A percentile compares a stretch with the other conserved stretches of the same genome.
These are phyloP conservation scores for Golubevia pallescens DNA, from an alignment of 1,284 basidiomycete genomes.

Conservation along the genomic window DNA sequence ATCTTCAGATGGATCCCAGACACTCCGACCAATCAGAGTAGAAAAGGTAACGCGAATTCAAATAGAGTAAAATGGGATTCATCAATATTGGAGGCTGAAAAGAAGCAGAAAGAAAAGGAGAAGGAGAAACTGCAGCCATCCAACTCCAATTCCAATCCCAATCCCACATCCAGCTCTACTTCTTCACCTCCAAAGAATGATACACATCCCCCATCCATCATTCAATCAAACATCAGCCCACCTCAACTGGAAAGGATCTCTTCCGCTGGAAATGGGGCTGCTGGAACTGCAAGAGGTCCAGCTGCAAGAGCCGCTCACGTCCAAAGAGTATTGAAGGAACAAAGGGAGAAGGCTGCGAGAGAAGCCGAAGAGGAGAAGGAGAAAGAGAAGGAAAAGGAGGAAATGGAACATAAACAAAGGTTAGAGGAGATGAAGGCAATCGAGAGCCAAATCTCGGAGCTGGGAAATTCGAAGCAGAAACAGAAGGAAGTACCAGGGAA, in stretches of 20 bases:
- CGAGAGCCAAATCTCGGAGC: too few species aligned
- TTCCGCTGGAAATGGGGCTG: background rate
- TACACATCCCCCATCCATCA: constrained; percentile 27
- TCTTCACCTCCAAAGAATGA: constrained; percentile 18
- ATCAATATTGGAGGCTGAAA: constrained; percentile 1
- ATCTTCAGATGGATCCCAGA: constrained; percentile 50
- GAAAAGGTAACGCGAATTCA: constrained; percentile 7
- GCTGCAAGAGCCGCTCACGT: constrained; percentile 33
- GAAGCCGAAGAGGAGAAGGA: constrained; percentile 1
- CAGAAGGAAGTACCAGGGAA: too few species aligned
- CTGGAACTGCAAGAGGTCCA: constrained; percentile 17
- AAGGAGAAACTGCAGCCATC: background rate
- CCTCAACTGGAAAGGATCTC: background rate
- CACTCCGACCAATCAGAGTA: constrained; percentile 23
- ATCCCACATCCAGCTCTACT: constrained; percentile 14
- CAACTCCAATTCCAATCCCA: background rate
- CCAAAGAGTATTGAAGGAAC: constrained; percentile 29
- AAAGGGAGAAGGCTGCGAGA: constrained; percentile 22
- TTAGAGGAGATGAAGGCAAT: too few species aligned
- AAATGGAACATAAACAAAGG: too few species aligned
- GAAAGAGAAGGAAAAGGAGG: background rate
- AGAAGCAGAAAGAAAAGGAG: constrained; percentile 1
- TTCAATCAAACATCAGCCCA: constrained; percentile 16
- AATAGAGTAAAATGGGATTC: constrained; percentile 43
- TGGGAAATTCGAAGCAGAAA: too few species aligned